Evolutionary conservation across 176 grass and related monocot genomes (phyloP), one percentile per base, ranked within the genome.

Genomic region (Paspalum vaginatum): DNA sequence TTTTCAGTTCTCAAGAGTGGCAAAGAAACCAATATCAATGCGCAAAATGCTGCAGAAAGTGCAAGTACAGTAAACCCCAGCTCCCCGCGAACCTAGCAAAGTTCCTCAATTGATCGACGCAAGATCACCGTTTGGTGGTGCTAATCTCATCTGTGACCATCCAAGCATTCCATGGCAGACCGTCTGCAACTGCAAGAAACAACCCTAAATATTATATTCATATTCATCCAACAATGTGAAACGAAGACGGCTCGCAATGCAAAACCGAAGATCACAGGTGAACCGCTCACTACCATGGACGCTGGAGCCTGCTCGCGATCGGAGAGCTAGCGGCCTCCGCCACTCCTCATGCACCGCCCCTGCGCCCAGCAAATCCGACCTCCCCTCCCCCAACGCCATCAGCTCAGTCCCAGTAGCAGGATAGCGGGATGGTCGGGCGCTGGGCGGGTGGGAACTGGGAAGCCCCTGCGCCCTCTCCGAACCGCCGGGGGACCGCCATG

Each of bases 141-240:
- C 48, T 39, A 70, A 70, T 61, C n/a, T 45, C 32, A 75, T 71
- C 45, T 5, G 0, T 5, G 15, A 8, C 32, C 44, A 71, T 51
- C 65, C 20, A 52, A 51, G n/a, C n/a, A 59, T 69, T 68, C 64
- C 65, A 62, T 78, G 54, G 74, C 32, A 42, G 22, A 38, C 49
- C 54, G n/a, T 11, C 74, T 78, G 55, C 32, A 32, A 32, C 32
- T 32, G 32, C 83, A 78, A 78, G 65, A 37, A 78, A 62, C 74
- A 53, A 44, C 10, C 65, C 10, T 21, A 51, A 78, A 44, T 44
- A 51, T 32, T 43, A 13, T 26, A 49, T 68, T 57, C 17, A 53
- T 53, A 57, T 57, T 26, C 70, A 63, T 62, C 18, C 69, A 64
- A 14, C 37, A 74, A 74, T 32, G 5, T 8, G 37, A 20, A 54